Evolutionary conservation across 2,329 filamentous ascomycete genomes (phyloP).

Genomic region (Penicillium sp.): DNA sequence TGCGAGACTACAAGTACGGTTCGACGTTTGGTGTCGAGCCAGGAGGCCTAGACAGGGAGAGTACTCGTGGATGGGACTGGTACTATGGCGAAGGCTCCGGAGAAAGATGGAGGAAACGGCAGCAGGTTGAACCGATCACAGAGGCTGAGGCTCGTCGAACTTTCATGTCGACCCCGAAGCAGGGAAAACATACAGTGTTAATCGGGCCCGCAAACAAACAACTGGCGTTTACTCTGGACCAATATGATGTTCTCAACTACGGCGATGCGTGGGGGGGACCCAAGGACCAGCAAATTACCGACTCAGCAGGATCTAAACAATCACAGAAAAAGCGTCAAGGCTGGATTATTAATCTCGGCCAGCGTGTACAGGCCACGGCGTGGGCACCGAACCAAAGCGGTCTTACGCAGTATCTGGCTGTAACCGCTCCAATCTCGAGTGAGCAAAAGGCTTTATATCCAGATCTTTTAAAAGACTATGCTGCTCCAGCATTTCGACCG

Average conservation of each 20-base stretch:
- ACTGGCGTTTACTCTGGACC: constrained; percentile 47
- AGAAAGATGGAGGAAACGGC: constrained; percentile 47
- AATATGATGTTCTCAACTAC: constrained; percentile 51
- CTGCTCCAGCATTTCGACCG: constrained; percentile 56
- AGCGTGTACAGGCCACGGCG: constrained; percentile 55
- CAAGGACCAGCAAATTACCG: constrained; percentile 8
- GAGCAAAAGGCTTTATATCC: constrained; percentile 40
- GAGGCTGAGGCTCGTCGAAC: constrained; percentile 40
- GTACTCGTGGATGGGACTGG: constrained; percentile 58
- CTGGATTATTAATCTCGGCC: constrained; percentile 63
- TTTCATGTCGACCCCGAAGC: constrained; percentile 48
- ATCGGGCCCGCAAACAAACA: constrained; percentile 56
- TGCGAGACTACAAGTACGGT: constrained; percentile 45
- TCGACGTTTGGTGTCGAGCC: constrained; percentile 50
- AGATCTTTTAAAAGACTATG: constrained; percentile 37
- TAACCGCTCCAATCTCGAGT: constrained; percentile 48
- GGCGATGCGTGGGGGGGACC: constrained; percentile 48
- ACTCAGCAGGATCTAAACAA: constrained; percentile 17
- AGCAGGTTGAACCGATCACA: constrained; percentile 43
- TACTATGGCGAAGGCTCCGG: constrained; percentile 52
- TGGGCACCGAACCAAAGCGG: constrained; percentile 54
- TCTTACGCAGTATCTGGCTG: constrained; percentile 61
- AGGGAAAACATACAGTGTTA: constrained; percentile 50
- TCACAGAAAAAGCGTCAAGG: constrained; percentile 42
- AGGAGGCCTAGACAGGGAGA: constrained; percentile 50